Percentiles rank a stretch among this genome's conserved stretches.
Evolutionary conservation across 352 stramenopile genomes (phyloP).

Genomic region (Globisporangium alternatum): DNA sequence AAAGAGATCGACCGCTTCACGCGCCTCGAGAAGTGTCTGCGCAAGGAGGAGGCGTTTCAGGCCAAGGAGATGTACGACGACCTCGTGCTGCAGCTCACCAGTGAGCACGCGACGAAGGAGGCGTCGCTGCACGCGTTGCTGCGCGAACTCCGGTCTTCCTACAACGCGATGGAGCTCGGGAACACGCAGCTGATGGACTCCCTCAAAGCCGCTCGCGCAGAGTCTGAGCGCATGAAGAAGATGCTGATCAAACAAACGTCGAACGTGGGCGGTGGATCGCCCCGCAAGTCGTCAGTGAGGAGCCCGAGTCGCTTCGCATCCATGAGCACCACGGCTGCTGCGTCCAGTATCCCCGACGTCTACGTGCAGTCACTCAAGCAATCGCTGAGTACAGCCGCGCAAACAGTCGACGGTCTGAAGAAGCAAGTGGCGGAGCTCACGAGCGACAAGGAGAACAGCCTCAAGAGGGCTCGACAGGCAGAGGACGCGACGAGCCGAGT

Average conservation of each 20-base stretch:
- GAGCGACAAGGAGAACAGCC: conserved; percentile 29
- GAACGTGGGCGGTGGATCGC: neutral
- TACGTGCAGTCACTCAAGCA: conserved; percentile 48
- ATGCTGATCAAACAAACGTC: conserved; percentile 32
- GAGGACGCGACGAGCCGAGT: conserved; percentile 30
- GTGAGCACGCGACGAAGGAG: conserved; percentile 41
- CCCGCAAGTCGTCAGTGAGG: conserved; percentile 15
- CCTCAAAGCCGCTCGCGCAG: conserved; percentile 31
- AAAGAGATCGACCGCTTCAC: conserved; percentile 69
- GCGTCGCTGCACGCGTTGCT: conserved; percentile 43
- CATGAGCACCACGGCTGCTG: neutral
- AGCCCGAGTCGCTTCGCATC: conserved; percentile 7
- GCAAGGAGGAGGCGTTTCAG: conserved; percentile 53
- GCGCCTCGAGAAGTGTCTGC: conserved; percentile 58
- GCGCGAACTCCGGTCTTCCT: conserved; percentile 44
- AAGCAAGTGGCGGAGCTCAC: conserved; percentile 37
- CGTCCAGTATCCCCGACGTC: conserved; percentile 15
- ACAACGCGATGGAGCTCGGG: conserved; percentile 42
- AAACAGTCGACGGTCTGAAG: conserved; percentile 36
- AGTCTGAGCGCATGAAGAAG: conserved; percentile 55
- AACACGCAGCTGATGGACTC: conserved; percentile 57
- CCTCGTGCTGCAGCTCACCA: conserved; percentile 38
- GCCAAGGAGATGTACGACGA: conserved; percentile 44
- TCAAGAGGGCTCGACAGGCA: conserved; percentile 24
- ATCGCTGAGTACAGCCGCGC: conserved; percentile 32